Conservation (phyloP, 2,329 filamentous ascomycete species). For the Fusarium devonianum region DNA sequence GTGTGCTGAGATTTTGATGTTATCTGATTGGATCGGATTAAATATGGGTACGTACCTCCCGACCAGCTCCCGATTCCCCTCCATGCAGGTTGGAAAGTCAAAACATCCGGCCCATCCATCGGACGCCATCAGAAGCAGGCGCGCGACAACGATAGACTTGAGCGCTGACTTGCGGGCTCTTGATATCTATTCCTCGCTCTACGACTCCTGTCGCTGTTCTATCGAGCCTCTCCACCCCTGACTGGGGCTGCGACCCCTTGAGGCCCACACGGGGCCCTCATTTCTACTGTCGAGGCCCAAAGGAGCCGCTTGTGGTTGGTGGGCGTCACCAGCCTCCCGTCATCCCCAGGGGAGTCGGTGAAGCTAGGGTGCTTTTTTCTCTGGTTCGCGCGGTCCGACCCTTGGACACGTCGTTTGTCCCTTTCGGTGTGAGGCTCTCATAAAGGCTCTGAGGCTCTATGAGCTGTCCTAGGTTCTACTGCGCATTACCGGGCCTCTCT, state of each 20-base stretch:
- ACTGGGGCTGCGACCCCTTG: slow-evolving; percentile 14
- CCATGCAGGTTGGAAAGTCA: slow-evolving; percentile 25
- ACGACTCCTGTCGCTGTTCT: neutral
- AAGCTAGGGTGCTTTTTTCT: slow-evolving; percentile 31
- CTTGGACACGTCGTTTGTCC: slow-evolving; percentile 33
- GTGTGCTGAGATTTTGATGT: slow-evolving; percentile 4
- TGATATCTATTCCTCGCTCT: neutral
- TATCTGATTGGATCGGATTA: slow-evolving; percentile 30
- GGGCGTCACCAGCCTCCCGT: slow-evolving; percentile 29
- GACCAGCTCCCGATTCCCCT: slow-evolving; percentile 19
- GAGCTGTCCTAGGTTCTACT: slow-evolving; percentile 26
- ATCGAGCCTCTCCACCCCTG: slow-evolving; percentile 4
- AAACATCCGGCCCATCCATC: slow-evolving; percentile 30
- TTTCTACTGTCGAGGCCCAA: slow-evolving; percentile 7
- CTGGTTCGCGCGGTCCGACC: slow-evolving; percentile 17
- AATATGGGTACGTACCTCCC: slow-evolving; percentile 24
- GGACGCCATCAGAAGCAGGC: slow-evolving; percentile 14
- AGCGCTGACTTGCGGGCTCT: slow-evolving; percentile 3
- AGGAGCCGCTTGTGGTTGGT: slow-evolving; percentile 14
- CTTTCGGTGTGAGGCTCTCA: slow-evolving; percentile 31
- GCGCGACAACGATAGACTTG: slow-evolving; percentile 1
- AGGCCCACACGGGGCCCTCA: slow-evolving; percentile 33
- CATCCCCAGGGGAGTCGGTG: slow-evolving; percentile 32
- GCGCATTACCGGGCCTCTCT: slow-evolving; percentile 16
- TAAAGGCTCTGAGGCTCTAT: slow-evolving; percentile 33